Evolutionary conservation across 306 rosid species (phyloP), one percentile per base, ranked within the genome.

Genomic region (Corylus americana): DNA sequence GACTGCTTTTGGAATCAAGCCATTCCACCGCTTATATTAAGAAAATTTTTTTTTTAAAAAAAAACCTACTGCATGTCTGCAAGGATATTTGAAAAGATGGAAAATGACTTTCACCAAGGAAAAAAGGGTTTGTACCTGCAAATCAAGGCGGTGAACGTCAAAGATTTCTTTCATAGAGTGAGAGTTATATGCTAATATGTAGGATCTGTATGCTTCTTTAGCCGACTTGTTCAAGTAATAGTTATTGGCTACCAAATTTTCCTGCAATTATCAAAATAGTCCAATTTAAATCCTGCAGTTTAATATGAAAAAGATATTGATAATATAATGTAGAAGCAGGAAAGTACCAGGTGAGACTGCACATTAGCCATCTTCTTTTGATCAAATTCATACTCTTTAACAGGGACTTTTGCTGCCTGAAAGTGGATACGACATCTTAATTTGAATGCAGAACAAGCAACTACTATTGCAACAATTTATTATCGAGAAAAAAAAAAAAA

Each of bases 81-180:
- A 39, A 35, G 47, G 16, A 27, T 27, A 16, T 35, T 31, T 31
- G 37, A 16, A 66, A 17, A 66, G 2, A 66, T 8, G 27, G 29
- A 39, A 39, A 42, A 7, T 37, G 4, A 22, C 29, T 8, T 16
- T 8, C 16, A 75, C 62, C 55, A 35, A 18, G 7, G 39, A 66
- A 53, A 62, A 84, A 27, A 39, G 69, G 14, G 66, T 0, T 27
- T 59, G 74, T 78, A 92, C 98, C 98, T 84, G 98, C 73, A 95
- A 71, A 85, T 95, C 98, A 29, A 92, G 94, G 78, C 87, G 91
- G 74, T 95, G 98, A 71, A 92, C 98, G 22, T 95, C 91, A 83
- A 92, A 95, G 68, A 90, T 92, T 63, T 95, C 98, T 82, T 92
- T 95, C 98, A 92, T 95, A 14, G 98, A 90, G 85, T 95, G 98